Evolutionary conservation across 352 stramenopile species (phyloP), one percentile per base, ranked within the genome.

Genomic region (Phytophthora sp.): DNA sequence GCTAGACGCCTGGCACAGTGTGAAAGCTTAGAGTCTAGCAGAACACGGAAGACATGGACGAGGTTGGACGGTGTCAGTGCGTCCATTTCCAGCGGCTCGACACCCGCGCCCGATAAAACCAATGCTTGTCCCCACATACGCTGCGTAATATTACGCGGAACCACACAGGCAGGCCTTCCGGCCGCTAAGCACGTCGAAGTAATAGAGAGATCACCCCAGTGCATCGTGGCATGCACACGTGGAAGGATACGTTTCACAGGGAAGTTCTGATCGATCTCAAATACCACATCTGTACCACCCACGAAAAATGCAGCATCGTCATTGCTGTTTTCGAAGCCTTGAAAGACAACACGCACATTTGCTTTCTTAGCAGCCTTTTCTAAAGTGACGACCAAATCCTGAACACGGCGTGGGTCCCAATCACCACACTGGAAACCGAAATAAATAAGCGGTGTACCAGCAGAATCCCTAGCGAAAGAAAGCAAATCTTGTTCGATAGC

Each of bases 161-260:
- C 45, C 10, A 90, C 71, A 34, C 83, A 90, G 7, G 71, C 65
- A 50, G 80, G 72, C 12, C 84, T 84, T 2, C 49, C 79, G 28
- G 72, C 74, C 20, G 65, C 53, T 4, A 89, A 61, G 28, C 77
- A 86, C 2, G 53, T 72, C 23, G 79, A 79, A 18, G 73, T 83
- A 44, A 89, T 79, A 2, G 79, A 88, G 1, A 74, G 35, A 31
- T 89, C 77, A 24, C 82, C 79, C 77, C 70, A 91, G 54, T 91
- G 82, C 6, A 88, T 43, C 1, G 76, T 54, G 21, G 68, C 69
- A 38, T 65, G 18, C 24, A 84, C 79, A 27, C 73, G 50, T 1
- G 60, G 55, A 39, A 87, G 57, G 32, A 90, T 72, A 11, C 66
- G 39, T 31, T 74, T 73, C 7, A 77, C 46, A 13, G 73, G 70